Base-by-base conservation (phyloP, 352 stramenopile genomes). In the Pythium plurisporium region DNA sequence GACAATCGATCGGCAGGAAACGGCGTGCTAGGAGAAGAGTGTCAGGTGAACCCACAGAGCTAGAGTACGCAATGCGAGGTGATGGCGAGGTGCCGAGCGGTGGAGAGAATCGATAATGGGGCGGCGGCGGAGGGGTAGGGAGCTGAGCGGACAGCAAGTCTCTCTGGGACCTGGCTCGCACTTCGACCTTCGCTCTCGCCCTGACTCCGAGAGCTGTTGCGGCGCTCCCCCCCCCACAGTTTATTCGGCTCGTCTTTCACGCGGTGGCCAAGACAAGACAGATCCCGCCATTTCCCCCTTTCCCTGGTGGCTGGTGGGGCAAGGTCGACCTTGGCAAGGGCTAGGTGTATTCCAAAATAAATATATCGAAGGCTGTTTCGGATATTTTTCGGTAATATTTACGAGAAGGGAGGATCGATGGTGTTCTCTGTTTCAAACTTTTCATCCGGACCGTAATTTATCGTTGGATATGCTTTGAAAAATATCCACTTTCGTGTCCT, bases 111-210 rank as follows among this genome's bases (percentile, higher is more conserved):
- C 25, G 45, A 63, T 36, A 55, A 49, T 56, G 55, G 34, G 17
- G 26, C n/a, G 23, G 25, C 10, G 1, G 20, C 27, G 34, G 54
- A 17, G 26, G 34, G 52, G 51, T 10, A 50, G 40, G 51, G 11
- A 36, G 25, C 12, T 25, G 33, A 5, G 36, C 23, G 30, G 27
- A 59, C 52, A 51, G 27, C 52, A 45, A 52, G 42, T 34, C 17
- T 29, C 46, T 48, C 44, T 63, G 55, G 55, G 55, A 63, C 45
- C 55, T 56, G 55, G 44, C 55, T 63, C 46, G 36, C 41, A 57
- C 42, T 51, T 59, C 40, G 52, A 59, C 40, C 52, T 34, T 59
- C 42, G 41, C 52, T 59, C 54, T 40, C 20, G 42, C 42, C 46
- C 46, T 54, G 46, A 27, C 26, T 27, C 26, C 43, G 43, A 54